Percentiles rank a stretch among this genome's conserved stretches.
These are phyloP conservation scores for Rhizoclosmatium globosum DNA, from an alignment of 192 early-diverging fungal species.

Conservation along the genomic window DNA sequence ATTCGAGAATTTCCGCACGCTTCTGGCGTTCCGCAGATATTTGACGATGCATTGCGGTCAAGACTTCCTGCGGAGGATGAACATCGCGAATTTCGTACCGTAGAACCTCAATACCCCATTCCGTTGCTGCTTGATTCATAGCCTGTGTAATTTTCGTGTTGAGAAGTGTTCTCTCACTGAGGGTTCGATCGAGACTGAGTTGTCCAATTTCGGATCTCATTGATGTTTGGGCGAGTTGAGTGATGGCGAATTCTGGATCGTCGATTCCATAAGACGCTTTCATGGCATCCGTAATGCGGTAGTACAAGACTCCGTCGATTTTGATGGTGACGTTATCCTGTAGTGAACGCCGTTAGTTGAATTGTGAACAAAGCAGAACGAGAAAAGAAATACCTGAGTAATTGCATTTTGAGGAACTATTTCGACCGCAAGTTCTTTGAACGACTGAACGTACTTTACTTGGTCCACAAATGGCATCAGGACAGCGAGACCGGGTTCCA, in stretches of 20 bases:
- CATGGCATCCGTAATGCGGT: conserved; percentile 82
- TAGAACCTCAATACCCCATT: conserved; percentile 95
- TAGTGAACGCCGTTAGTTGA: too few species aligned
- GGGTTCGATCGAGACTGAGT: conserved; percentile 93
- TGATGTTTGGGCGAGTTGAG: conserved; percentile 97
- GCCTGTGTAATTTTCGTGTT: conserved; percentile 93
- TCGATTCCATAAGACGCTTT: conserved; percentile 93
- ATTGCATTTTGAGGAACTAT: conserved; percentile 74
- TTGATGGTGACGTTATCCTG: conserved; percentile 86
- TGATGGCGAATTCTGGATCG: conserved; percentile 93
- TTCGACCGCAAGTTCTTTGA: conserved; percentile 88
- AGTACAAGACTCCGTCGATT: conserved; percentile 90
- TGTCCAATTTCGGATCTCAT: conserved; percentile 99
- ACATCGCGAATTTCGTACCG: conserved; percentile 88
- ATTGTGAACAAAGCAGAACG: too few species aligned
- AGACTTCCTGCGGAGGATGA: conserved; percentile 84
- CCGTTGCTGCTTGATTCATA: conserved; percentile 89
- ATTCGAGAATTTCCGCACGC: conserved; percentile 79
- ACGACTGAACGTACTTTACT: conserved; percentile 83
- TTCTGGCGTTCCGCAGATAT: conserved; percentile 91
- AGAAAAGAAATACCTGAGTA: conserved; percentile 18
- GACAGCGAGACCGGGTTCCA: conserved; percentile 86
- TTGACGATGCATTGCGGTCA: conserved; percentile 91
- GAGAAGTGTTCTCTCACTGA: conserved; percentile 89
- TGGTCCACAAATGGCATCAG: conserved; percentile 81